Percentiles rank a stretch among this genome's conserved stretches.
Conservation (phyloP, 345 rosid species). For the Capsella bursapastoris region DNA sequence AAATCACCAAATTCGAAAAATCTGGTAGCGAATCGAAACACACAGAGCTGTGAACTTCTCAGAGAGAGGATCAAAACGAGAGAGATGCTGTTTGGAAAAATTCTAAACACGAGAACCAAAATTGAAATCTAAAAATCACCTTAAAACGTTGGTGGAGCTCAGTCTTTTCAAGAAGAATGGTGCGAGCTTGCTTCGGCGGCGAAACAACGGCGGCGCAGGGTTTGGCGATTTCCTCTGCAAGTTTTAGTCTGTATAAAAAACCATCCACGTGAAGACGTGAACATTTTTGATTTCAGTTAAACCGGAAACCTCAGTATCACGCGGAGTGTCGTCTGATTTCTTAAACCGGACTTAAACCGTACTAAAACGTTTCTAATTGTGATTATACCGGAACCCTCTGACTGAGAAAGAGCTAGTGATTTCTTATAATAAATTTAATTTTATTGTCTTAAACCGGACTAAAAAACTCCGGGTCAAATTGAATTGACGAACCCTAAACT, state of each 20-base stretch:
- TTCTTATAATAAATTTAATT: background rate
- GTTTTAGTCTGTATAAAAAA: constrained; percentile 14
- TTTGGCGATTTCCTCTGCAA: constrained; percentile 35
- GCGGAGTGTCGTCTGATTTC: background rate
- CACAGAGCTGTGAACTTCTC: background rate
- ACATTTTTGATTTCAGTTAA: background rate
- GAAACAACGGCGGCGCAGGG: constrained; percentile 37
- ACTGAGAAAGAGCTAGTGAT: background rate
- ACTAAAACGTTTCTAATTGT: background rate
- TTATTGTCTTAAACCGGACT: constrained; percentile 8
- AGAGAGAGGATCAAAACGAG: constrained; percentile 17
- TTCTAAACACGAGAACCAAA: background rate
- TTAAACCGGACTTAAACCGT: background rate
- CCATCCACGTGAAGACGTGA: constrained; percentile 6
- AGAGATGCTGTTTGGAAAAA: background rate
- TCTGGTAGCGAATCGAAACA: background rate
- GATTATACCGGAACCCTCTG: background rate
- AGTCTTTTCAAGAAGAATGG: background rate
- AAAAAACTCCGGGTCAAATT: constrained; percentile 20
- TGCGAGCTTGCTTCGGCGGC: constrained; percentile 23
- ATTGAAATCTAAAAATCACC: background rate
- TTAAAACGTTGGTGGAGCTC: constrained; percentile 8
- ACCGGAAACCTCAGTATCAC: background rate
- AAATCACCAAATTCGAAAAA: background rate
- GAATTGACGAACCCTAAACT: constrained; percentile 26